phyloP scores from a whole-genome alignment of 2,329 filamentous ascomycete species.

The Dendrostoma leiphaemia region DNA sequence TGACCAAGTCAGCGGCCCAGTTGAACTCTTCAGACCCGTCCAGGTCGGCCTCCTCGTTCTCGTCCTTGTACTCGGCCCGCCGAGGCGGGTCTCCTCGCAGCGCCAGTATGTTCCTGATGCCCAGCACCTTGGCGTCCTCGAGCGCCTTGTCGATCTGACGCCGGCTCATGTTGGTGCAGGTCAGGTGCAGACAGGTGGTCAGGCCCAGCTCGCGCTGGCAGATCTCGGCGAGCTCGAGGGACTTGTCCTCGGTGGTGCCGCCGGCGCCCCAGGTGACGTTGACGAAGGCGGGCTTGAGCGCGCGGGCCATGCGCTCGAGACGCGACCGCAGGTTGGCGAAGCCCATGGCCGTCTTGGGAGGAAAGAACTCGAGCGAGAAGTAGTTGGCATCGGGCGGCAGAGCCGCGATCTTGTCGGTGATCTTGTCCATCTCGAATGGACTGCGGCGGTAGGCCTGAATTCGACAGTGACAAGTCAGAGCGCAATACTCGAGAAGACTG shows the following conservation, averaged over 20 bases:
- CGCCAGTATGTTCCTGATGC: slow-evolving; percentile 91
- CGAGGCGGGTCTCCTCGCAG: slow-evolving; percentile 88
- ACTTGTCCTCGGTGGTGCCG: slow-evolving; percentile 86
- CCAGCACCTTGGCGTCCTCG: slow-evolving; percentile 84
- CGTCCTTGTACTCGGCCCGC: slow-evolving; percentile 76
- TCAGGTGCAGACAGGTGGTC: slow-evolving; percentile 93
- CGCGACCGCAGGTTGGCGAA: slow-evolving; percentile 91
- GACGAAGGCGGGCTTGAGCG: slow-evolving; percentile 87
- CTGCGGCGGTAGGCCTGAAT: not conserved
- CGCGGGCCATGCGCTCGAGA: slow-evolving; percentile 91
- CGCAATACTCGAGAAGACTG: too few species aligned
- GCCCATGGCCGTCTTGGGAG: slow-evolving; percentile 94
- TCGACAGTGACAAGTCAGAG: not conserved
- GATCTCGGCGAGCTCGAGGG: slow-evolving; percentile 89
- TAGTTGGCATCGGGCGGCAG: slow-evolving; percentile 78
- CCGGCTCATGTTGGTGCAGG: slow-evolving; percentile 96
- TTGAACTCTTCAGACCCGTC: slow-evolving; percentile 79
- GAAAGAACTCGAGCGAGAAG: slow-evolving; percentile 99
- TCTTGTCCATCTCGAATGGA: slow-evolving; percentile 66
- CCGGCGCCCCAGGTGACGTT: slow-evolving; percentile 98
- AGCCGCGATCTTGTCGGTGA: slow-evolving; percentile 92
- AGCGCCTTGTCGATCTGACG: slow-evolving; percentile 82
- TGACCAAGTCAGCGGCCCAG: slow-evolving; percentile 85
- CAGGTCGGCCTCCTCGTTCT: slow-evolving; percentile 58
- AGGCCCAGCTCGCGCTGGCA: slow-evolving; percentile 89